phyloP scores from a whole-genome alignment of 2,329 filamentous ascomycete species.

The Colletotrichum eleusines region DNA sequence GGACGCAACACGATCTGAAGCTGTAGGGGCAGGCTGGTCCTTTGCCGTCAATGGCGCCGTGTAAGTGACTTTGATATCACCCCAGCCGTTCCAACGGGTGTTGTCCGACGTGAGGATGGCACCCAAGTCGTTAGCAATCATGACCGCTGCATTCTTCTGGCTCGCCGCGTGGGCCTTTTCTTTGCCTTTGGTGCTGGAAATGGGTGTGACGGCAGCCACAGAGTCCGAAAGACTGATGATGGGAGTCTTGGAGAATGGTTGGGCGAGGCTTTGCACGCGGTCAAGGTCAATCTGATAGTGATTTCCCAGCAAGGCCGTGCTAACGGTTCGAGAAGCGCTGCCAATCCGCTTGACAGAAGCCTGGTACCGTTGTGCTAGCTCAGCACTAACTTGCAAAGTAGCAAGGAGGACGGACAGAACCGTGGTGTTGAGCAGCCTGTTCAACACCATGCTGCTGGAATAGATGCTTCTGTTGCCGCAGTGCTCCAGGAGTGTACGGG shows the following conservation, averaged over 20 bases:
- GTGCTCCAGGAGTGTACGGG: constrained; percentile 88
- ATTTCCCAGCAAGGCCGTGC: constrained; percentile 80
- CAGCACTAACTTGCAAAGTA: constrained; percentile 83
- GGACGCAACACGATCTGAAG: constrained; percentile 45
- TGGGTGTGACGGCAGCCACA: constrained; percentile 63
- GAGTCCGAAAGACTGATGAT: constrained; percentile 65
- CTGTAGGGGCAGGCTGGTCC: constrained; percentile 21
- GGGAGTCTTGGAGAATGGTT: constrained; percentile 82
- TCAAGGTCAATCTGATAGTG: constrained; percentile 88
- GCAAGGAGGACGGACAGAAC: constrained; percentile 82
- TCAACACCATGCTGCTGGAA: constrained; percentile 90
- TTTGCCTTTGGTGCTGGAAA: constrained; percentile 77
- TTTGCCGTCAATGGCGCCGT: constrained; percentile 44
- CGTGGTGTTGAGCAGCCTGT: constrained; percentile 89
- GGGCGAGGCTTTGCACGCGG: constrained; percentile 84
- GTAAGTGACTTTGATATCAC: constrained; percentile 83
- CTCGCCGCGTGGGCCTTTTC: constrained; percentile 68
- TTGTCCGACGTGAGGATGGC: constrained; percentile 75
- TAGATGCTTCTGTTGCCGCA: constrained; percentile 98
- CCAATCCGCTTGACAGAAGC: constrained; percentile 83
- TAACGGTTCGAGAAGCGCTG: constrained; percentile 74
- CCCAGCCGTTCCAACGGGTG: constrained; percentile 80
- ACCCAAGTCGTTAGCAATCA: constrained; percentile 87
- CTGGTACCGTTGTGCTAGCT: constrained; percentile 92
- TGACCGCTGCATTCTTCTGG: constrained; percentile 64